These are phyloP conservation scores for Trifolium fragiferum DNA, from an alignment of 306 rosid species.

Conservation along the genomic window DNA sequence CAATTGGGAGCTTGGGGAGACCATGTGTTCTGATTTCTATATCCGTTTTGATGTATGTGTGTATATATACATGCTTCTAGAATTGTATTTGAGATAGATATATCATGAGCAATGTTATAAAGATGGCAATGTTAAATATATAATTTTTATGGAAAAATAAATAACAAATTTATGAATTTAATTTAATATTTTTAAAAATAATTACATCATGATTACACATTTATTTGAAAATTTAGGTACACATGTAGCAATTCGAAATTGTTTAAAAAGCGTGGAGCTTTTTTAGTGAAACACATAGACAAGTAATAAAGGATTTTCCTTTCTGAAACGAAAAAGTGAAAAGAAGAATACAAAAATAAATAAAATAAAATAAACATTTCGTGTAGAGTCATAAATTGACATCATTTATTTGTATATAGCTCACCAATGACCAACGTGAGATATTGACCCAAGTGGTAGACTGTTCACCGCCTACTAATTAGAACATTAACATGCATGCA, in stretches of 20 bases:
- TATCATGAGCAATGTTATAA: too few species aligned
- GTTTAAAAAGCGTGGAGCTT: too few species aligned
- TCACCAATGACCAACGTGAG: conserved; percentile 48
- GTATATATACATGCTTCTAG: too few species aligned
- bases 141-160: too few species aligned
- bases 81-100: too few species aligned
- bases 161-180: too few species aligned
- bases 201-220: not conserved
- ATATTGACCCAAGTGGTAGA: conserved; percentile 30
- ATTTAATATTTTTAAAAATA: too few species aligned
- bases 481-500: conserved; percentile 44
- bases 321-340: not conserved
- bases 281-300: not conserved
- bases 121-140: not conserved
- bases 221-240: not conserved
- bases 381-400: not conserved
- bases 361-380: not conserved
- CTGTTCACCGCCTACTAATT: conserved; percentile 32
- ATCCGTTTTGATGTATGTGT: too few species aligned
- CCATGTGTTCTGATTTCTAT: too few species aligned
- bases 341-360: not conserved
- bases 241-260: too few species aligned
- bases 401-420: conserved; percentile 28
- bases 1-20: too few species aligned
- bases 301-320: not conserved